These are phyloP conservation scores for Ricinus communis DNA, from an alignment of 345 rosid species.

Conservation along the genomic window DNA sequence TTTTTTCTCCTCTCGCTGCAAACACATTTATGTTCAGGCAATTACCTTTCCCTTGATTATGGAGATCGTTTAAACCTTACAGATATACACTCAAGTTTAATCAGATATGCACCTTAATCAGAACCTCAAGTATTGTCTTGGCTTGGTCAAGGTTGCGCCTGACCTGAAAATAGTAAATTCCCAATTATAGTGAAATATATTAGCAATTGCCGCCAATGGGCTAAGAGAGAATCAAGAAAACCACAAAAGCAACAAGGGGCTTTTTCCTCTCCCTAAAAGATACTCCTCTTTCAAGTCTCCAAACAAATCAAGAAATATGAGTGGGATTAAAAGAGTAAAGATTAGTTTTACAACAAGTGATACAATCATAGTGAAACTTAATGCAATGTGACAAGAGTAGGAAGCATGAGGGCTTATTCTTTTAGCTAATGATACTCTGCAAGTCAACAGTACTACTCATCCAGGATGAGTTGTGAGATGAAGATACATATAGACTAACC, in stretches of 20 bases:
- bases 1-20: conserved; percentile 96
- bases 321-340: no score
- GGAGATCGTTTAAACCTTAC: background rate
- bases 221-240: background rate
- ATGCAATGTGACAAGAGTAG: no score
- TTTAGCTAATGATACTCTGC: no score
- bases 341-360: no score
- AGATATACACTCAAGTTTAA: conserved; percentile 2
- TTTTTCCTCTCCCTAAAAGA: background rate
- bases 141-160: conserved; percentile 98
- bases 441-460: no score
- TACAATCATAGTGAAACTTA: no score
- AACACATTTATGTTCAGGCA: conserved; percentile 16
- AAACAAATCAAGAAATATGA: no score
- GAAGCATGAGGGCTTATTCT: no score
- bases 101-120: conserved; percentile 67
- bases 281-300: background rate
- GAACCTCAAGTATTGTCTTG: conserved; percentile 76
- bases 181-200: conserved; percentile 7
- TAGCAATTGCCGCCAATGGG: background rate
- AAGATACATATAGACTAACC: no score
- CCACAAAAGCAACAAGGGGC: background rate
- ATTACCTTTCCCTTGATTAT: background rate
- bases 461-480: no score
- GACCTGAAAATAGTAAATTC: conserved; percentile 52